A percentile compares a stretch with the other conserved stretches of the same genome.
These are phyloP conservation scores for Dalbergia cultrata DNA, from an alignment of 306 rosid species.

Conservation along the genomic window DNA sequence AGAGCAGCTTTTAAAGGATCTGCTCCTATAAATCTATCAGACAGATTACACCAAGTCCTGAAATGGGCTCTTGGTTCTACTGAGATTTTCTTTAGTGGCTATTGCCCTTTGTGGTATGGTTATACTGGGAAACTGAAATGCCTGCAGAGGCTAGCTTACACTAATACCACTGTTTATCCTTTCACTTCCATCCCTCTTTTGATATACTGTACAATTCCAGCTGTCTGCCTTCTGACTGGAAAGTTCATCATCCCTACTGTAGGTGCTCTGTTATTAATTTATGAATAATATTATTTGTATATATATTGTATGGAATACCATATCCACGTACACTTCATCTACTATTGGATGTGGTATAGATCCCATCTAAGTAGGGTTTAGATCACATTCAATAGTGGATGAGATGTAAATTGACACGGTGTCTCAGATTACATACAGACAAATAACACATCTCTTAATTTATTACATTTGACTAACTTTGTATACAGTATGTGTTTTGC, in stretches of 20 bases:
- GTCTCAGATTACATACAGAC: too few relatives aligned
- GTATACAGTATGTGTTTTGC: conserved; percentile 20
- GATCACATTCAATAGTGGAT: too few relatives aligned
- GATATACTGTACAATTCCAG: conserved; percentile 85
- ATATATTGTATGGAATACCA: too few relatives aligned
- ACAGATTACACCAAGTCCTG: conserved; percentile 87
- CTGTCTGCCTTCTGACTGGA: conserved; percentile 93
- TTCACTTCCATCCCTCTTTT: conserved; percentile 90
- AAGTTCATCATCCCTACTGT: conserved; percentile 94
- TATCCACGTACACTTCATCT: too few relatives aligned
- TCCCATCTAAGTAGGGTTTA: too few relatives aligned
- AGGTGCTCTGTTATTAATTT: conserved; percentile 49
- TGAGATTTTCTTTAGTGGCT: conserved; percentile 85
- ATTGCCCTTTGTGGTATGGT: conserved; percentile 97
- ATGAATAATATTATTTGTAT: too few relatives aligned
- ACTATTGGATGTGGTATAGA: too few relatives aligned
- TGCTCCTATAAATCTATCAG: conserved; percentile 90
- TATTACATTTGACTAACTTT: conserved; percentile 26
- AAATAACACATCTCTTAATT: neutral
- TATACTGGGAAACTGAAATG: conserved; percentile 87
- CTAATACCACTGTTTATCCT: conserved; percentile 79
- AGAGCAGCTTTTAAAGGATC: conserved; percentile 94
- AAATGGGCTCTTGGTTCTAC: conserved; percentile 90
- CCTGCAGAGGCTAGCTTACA: conserved; percentile 88
- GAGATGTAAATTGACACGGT: too few relatives aligned